Conservation (phyloP, 768 basidiomycete genomes). For the Lepiota venenata region DNA sequence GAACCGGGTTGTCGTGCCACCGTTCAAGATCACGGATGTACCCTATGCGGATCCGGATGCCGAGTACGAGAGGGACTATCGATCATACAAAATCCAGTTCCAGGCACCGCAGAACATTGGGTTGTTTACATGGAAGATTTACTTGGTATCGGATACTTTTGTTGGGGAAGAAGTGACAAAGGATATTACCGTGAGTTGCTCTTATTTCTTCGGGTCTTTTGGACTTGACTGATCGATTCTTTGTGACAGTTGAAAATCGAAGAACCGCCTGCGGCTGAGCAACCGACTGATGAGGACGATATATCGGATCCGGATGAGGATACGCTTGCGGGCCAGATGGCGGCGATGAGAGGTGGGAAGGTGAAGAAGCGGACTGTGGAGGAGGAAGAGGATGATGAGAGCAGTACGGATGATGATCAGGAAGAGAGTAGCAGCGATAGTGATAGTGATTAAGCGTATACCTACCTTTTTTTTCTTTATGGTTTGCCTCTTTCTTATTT, state of each 20-base stretch:
- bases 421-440: slow-evolving; percentile 45
- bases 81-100: slow-evolving; percentile 90
- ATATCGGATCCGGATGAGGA: slow-evolving; percentile 99
- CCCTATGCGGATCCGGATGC: slow-evolving; percentile 52
- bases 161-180: slow-evolving; percentile 73
- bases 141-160: slow-evolving; percentile 85
- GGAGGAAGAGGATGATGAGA: slow-evolving; percentile 54
- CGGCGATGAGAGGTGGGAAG: slow-evolving; percentile 84
- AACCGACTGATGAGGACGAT: slow-evolving; percentile 78
- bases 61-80: slow-evolving; percentile 50
- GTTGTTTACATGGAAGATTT: slow-evolving; percentile 85
- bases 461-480: not conserved
- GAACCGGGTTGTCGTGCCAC: slow-evolving; percentile 84
- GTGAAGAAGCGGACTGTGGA: slow-evolving; percentile 62
- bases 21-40: slow-evolving; percentile 76
- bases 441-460: slow-evolving; percentile 23
- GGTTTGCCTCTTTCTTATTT: too few relatives aligned
- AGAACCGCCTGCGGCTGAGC: slow-evolving; percentile 59
- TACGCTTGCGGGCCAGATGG: slow-evolving; percentile 95
- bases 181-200: slow-evolving; percentile 63
- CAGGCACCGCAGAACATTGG: slow-evolving; percentile 87
- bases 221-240: slow-evolving; percentile 11
- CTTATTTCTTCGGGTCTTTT: not conserved
- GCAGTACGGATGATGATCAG: slow-evolving; percentile 41
- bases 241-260: slow-evolving; percentile 82